Evolutionary conservation across 163 green algal genomes (phyloP), one percentile per base, ranked within the genome.

Genomic region (Chloromonas sp.): DNA sequence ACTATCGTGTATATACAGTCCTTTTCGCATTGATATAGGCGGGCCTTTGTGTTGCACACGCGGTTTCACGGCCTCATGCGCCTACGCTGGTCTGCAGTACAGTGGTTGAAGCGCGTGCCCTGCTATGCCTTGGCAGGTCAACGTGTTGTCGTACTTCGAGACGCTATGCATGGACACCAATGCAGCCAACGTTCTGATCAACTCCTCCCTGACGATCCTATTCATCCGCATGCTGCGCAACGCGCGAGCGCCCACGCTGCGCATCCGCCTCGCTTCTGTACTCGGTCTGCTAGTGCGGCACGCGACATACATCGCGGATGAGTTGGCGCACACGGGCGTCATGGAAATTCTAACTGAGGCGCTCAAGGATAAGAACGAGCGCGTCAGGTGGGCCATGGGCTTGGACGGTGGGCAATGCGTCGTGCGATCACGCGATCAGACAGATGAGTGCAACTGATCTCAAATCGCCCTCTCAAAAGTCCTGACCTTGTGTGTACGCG

Each of bases 71-170:
- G 36, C 36, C 36, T 36, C 36, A 36, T 36, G 36, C 36, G 36
- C 36, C 36, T 36, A 36, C 36, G 36, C 36, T 36, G 36, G 36
- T 36, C 36, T 36, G 36, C 36, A 36, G 36, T 36, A 36, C 36
- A 36, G 36, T 36, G 36, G 36, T 36, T 36, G 36, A 36, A 36
- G 36, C 36, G 66, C 66, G 66, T 74, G 66, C 66, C 5, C 11
- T 5, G 5, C 5, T 74, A 5, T 5, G 57, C n/a, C n/a, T 13
- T 14, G 78, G 14, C 82, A 93, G 86, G 88, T 97, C 60, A 98
- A 98, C 83, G 91, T 96, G 85, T 91, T 98, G 83, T 87, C 87
- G 58, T 98, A 98, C 88, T 94, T 98, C 79, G 94, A 98, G 92
- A 95, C 92, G 36, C 88, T 98, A 3, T 96, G 94, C 86, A 85